Conservation (phyloP, 192 early-diverging fungal genomes). For the Radiomyces spectabilis region DNA sequence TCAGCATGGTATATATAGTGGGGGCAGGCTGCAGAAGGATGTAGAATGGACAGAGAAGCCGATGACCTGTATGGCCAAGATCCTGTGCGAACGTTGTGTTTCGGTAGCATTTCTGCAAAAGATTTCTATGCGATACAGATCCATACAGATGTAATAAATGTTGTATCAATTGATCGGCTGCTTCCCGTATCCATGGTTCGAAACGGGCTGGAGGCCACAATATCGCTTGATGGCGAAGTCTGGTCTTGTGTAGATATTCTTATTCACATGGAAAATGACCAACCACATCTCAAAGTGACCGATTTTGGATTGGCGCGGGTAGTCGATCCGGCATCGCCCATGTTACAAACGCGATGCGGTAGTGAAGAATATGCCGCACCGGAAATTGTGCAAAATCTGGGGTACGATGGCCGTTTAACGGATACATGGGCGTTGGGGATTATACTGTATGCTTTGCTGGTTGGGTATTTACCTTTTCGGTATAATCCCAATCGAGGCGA, state of each 20-base stretch:
- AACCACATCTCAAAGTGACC: constrained; percentile 50
- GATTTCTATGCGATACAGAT: too few relatives aligned
- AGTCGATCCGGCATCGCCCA: constrained; percentile 31
- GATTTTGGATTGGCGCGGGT: constrained; percentile 55
- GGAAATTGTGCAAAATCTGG: constrained; percentile 54
- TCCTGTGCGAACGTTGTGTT: too few relatives aligned
- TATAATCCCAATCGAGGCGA: constrained; percentile 45
- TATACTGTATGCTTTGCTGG: constrained; percentile 66
- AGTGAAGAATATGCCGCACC: constrained; percentile 74
- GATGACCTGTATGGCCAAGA: too few relatives aligned
- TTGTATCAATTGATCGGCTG: too few relatives aligned
- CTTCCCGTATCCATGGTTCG: too few relatives aligned
- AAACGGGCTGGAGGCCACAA: too few relatives aligned
- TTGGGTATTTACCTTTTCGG: constrained; percentile 70
- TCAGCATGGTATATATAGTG: too few relatives aligned
- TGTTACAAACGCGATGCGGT: constrained; percentile 59
- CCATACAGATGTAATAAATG: too few relatives aligned
- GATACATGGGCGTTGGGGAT: constrained; percentile 81
- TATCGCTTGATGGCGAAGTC: too few relatives aligned
- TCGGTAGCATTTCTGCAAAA: too few relatives aligned
- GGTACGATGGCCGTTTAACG: constrained; percentile 59
- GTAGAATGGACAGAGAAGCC: too few relatives aligned
- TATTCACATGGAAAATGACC: constrained; percentile 21
- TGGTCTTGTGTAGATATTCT: constrained; percentile 32
- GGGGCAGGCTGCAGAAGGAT: too few relatives aligned